Evolutionary conservation across 1,284 basidiomycete species (phyloP), one percentile per base, ranked within the genome.

Genomic region (Ganoderma sinense): DNA sequence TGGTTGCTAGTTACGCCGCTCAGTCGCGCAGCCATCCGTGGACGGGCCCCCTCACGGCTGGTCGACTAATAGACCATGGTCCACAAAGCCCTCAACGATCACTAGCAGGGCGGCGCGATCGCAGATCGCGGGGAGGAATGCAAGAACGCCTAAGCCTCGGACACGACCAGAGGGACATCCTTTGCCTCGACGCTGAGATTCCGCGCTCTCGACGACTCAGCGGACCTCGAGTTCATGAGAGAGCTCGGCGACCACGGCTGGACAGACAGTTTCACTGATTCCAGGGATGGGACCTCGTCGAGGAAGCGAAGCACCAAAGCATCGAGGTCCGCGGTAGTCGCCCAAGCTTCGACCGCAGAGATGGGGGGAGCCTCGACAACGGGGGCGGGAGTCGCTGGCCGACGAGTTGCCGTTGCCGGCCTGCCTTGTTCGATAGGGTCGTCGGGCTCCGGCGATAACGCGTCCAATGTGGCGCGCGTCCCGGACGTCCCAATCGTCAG

Each of bases 281-380:
- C 59, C 36, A 61, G n/a, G n/a, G 59, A 61, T 1, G 59, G 39
- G n/a, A 40, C 59, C 59, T 61, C 59, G 14, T 61, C 39, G 13
- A 61, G 59, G 39, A 39, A 41, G 36, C 39, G 59, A 61, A 26
- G 1, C 13, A 23, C 39, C 16, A 61, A 40, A 26, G 59, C 39
- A 41, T 61, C 23, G 18, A 41, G 23, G 14, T 61, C 58, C n/a
- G 13, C 16, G 8, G n/a, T n/a, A 11, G 39, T 23, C 36, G 20
- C n/a, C 58, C 58, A 59, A 23, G 36, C n/a, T 13, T 59, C 58
- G n/a, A 39, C 14, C 14, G 59, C 59, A 4, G 36, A 40, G 36
- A n/a, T 20, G 39, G 39, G 18, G 13, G 2, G 33, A 4, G 33
- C n/a, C 20, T 11, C 20, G 20, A 60, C 20, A 36, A 10, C 33